Conservation (phyloP, 2,329 filamentous ascomycete genomes). For the Fusarium nodosum region DNA sequence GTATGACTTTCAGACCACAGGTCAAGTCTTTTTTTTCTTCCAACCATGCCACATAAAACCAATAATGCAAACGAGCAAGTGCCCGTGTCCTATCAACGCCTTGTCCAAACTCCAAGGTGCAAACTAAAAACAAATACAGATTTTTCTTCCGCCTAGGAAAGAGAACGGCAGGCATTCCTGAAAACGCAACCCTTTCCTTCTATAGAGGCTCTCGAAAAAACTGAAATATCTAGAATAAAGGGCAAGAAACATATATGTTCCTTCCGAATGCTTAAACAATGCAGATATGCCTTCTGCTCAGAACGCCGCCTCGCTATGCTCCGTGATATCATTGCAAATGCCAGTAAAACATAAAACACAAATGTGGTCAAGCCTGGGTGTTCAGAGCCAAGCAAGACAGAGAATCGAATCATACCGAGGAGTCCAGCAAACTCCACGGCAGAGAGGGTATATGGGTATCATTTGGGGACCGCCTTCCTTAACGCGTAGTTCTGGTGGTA, state of each 20-base stretch:
- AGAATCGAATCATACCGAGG: slow-evolving; percentile 42
- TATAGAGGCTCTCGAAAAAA: slow-evolving; percentile 26
- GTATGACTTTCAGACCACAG: slow-evolving; percentile 24
- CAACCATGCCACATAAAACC: slow-evolving; percentile 36
- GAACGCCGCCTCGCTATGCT: slow-evolving; percentile 60
- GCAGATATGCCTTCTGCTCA: slow-evolving; percentile 46
- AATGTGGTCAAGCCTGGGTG: slow-evolving; percentile 34
- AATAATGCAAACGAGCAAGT: slow-evolving; percentile 31
- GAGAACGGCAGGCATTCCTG: slow-evolving; percentile 21
- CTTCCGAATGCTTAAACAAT: slow-evolving; percentile 44
- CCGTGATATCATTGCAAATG: slow-evolving; percentile 50
- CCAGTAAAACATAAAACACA: slow-evolving; percentile 42
- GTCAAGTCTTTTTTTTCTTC: slow-evolving; percentile 46
- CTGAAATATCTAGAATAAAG: slow-evolving; percentile 30
- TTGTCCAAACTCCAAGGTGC: slow-evolving; percentile 34
- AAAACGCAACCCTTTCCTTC: slow-evolving; percentile 31
- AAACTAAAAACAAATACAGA: slow-evolving; percentile 20
- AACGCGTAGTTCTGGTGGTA: slow-evolving; percentile 29
- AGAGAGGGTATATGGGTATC: slow-evolving; percentile 51
- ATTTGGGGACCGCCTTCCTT: slow-evolving; percentile 49
- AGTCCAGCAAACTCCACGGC: slow-evolving; percentile 34
- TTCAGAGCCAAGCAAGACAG: slow-evolving; percentile 34
- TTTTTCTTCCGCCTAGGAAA: slow-evolving; percentile 12
- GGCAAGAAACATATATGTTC: slow-evolving; percentile 27
- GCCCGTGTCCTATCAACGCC: slow-evolving; percentile 36